Evolutionary conservation across 2,329 filamentous ascomycete genomes (phyloP), one percentile per base, ranked within the genome.

Genomic region (Penicillium sp.): DNA sequence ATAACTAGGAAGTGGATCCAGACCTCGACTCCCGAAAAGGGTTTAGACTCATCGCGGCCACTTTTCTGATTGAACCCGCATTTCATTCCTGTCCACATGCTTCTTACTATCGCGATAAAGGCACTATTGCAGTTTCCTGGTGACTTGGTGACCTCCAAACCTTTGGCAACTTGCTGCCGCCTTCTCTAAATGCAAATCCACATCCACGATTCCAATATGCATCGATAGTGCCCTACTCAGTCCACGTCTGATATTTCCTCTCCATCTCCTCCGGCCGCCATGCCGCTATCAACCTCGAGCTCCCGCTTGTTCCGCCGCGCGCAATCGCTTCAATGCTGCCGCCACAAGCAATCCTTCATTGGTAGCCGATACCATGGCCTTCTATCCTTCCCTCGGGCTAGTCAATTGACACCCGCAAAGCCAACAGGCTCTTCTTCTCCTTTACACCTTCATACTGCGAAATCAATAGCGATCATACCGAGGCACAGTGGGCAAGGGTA

Each of bases 261-360:
- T 42, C n/a, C 19, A 19, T 16, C 28, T 16, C 58, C 37, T 30
- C 14, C 40, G 33, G 16, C 19, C 14, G 19, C 33, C 26, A 57
- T 59, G 45, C 42, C 52, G 46, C 56, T 62, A 33, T 63, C 60
- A 40, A 54, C 45, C 26, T 58, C 51, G 51, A 53, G 42, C 52
- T 52, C 55, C 40, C 59, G 57, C 11, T 35, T 64, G 40, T 33
- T 61, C 55, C 63, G 61, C 37, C 62, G 58, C 33, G 48, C 52
- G 38, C 63, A 58, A 54, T 43, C 58, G 42, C 59, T 58, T 42
- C 60, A 56, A 58, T 61, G 55, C 30, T 49, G 52, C 38, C 59
- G 38, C 19, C 26, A 42, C 49, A 46, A 26, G 42, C 59, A 48
- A 28, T 22, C 46, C 51, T 38, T 40, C 19, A 30, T 60, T 45